These are phyloP conservation scores for Coemansia pectinata DNA, from an alignment of 192 early-diverging fungal genomes.

Conservation along the genomic window DNA sequence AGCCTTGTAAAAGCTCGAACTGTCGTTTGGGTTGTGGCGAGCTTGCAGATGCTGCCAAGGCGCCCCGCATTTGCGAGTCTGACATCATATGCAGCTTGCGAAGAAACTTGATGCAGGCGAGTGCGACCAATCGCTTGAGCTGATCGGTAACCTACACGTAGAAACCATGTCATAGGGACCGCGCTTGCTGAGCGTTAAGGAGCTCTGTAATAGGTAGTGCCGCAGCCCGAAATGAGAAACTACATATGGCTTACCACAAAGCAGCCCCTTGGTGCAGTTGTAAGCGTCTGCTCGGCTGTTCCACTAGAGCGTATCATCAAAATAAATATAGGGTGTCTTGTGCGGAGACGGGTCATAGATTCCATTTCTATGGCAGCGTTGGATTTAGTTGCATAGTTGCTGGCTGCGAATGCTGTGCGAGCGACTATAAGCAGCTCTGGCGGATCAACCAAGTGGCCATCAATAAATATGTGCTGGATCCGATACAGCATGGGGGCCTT, in stretches of 20 bases:
- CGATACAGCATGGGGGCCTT: constrained; percentile 17
- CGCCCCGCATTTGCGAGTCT: constrained; percentile 32
- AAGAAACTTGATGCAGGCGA: constrained; percentile 48
- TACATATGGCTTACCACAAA: background rate
- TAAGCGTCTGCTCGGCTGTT: background rate
- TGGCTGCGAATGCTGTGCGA: constrained; percentile 15
- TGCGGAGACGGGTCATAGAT: background rate
- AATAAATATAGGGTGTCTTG: constrained; percentile 34
- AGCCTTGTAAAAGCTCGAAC: background rate
- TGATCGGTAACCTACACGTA: constrained; percentile 1
- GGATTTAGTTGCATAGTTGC: constrained; percentile 13
- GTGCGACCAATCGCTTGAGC: constrained; percentile 22
- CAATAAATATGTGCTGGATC: constrained; percentile 39
- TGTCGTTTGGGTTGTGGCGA: background rate
- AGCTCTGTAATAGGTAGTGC: background rate
- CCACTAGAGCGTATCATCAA: constrained; percentile 13
- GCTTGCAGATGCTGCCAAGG: background rate
- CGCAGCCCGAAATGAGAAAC: background rate
- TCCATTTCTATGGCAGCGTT: background rate
- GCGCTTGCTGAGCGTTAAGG: background rate
- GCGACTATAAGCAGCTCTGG: constrained; percentile 20
- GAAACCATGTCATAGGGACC: too few species aligned
- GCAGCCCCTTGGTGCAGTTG: background rate
- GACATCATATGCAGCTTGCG: constrained; percentile 29
- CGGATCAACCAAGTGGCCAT: constrained; percentile 6